phyloP scores from a whole-genome alignment of 495 filamentous ascomycete species.

The Podospora conica region DNA sequence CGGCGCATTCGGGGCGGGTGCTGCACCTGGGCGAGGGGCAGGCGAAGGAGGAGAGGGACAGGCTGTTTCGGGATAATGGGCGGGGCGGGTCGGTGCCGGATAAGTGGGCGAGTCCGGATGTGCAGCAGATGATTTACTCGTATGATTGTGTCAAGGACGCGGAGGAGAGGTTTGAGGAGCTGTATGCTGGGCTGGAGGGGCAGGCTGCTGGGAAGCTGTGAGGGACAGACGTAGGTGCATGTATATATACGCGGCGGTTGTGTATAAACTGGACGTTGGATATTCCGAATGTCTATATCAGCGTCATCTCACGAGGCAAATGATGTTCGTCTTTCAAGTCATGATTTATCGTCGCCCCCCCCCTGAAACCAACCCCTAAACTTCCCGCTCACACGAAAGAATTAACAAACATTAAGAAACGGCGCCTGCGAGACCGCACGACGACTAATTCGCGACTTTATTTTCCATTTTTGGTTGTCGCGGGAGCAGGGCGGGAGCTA shows the following conservation, averaged over 20 bases:
- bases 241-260: neutral
- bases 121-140: slow-evolving; percentile 72
- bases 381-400: neutral
- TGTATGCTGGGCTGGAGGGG: slow-evolving; percentile 38
- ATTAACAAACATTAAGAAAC: neutral
- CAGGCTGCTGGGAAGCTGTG: neutral
- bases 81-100: slow-evolving; percentile 58
- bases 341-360: neutral
- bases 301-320: neutral
- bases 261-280: neutral
- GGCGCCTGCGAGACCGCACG: neutral
- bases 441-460: no score
- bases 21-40: slow-evolving; percentile 70
- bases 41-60: slow-evolving; percentile 70
- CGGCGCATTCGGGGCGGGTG: slow-evolving; percentile 57
- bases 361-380: neutral
- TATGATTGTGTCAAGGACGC: slow-evolving; percentile 59
- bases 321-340: neutral
- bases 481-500: no score
- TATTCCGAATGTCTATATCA: neutral
- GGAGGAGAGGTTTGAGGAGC: slow-evolving; percentile 53
- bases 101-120: slow-evolving; percentile 72
- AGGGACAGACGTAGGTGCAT: neutral
- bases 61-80: slow-evolving; percentile 57
- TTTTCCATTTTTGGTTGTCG: no score